phyloP scores from a whole-genome alignment of 306 rosid genomes.

The Cyclanthera cordifolia region DNA sequence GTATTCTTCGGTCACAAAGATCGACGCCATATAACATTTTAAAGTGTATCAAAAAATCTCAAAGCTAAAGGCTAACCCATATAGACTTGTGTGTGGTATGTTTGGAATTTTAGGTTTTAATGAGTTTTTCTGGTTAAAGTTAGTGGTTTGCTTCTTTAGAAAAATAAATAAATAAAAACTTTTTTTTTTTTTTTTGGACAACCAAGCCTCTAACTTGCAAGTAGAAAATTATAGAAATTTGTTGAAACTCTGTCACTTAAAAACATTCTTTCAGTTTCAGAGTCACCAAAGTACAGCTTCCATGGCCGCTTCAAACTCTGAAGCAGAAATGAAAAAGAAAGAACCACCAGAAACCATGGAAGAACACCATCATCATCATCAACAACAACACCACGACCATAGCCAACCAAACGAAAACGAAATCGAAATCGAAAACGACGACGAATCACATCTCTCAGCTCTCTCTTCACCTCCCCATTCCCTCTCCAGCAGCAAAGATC shows the following conservation, averaged over 20 bases:
- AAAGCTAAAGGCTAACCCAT: too few relatives aligned
- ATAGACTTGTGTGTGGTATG: too few relatives aligned
- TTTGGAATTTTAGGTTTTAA: too few relatives aligned
- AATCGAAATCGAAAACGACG: not conserved
- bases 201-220: not conserved
- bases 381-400: not conserved
- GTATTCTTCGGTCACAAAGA: too few relatives aligned
- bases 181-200: not conserved
- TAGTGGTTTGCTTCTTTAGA: too few relatives aligned
- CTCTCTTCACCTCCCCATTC: constrained; percentile 25
- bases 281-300: not conserved
- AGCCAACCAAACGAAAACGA: not conserved
- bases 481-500: constrained; percentile 21
- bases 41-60: too few relatives aligned
- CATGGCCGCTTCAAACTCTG: too few relatives aligned
- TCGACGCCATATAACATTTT: too few relatives aligned
- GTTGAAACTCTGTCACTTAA: not conserved
- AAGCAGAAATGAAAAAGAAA: too few relatives aligned
- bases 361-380: not conserved
- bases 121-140: too few relatives aligned
- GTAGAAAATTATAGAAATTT: not conserved
- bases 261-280: not conserved
- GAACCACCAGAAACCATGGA: not conserved
- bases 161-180: too few relatives aligned
- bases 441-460: constrained; percentile 9